Evolutionary conservation across 306 rosid genomes (phyloP), one percentile per base, ranked within the genome.

Genomic region (Begonia fuchsioides): DNA sequence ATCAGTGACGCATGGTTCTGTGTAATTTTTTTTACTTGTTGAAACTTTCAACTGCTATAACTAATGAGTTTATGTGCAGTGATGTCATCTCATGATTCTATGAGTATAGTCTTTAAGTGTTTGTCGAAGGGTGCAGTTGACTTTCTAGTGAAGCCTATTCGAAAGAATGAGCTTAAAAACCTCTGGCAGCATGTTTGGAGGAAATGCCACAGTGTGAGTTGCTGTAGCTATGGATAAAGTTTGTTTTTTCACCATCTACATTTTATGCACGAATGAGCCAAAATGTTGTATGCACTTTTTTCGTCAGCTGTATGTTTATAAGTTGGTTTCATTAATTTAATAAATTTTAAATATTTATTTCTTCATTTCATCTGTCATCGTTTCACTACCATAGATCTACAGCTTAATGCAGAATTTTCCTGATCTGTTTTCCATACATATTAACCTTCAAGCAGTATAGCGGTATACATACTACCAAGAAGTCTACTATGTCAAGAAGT

Each of bases 111-210:
- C 64, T 77, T 77, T 46, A 72, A 77, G 67, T 77, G 83, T 60
- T 66, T 77, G 69, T 77, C 79, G 35, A 72, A 69, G 68, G 83
- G 83, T 1, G 83, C 83, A 44, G 79, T 67, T 50, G 79, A 77
- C 52, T 77, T 77, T 63, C 57, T 77, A 60, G 83, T 77, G 64
- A 77, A 77, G 70, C 83, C 79, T 47, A 63, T 72, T 51, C 79
- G 83, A 62, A 77, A 72, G 79, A 77, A 77, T 47, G 83, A 77
- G 66, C 83, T 77, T 59, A 77, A 73, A 69, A 77, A 66, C 68
- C 79, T 77, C 54, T 77, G 83, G 83, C 83, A 77, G 66, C 83
- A 77, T 18, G 74, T 77, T 53, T 72, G 84, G 84, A 73, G 84
- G 59, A 73, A 80, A 77, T 69, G 77, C 67, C 77, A 70, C 61